Base-by-base conservation (phyloP, 768 basidiomycete species). In the Boletus coccyginus region DNA sequence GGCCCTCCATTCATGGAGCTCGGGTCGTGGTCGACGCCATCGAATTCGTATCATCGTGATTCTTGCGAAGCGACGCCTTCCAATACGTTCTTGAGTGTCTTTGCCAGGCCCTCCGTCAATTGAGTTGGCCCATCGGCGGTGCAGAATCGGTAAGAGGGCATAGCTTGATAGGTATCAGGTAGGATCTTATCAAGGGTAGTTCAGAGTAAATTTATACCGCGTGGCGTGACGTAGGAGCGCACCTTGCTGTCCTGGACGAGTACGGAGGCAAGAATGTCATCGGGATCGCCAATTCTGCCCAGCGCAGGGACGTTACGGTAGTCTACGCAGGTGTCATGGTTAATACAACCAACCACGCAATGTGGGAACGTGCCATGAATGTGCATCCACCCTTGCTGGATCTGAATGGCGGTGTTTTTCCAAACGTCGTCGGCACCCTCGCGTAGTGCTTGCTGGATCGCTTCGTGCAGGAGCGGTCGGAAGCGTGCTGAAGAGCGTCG, bases 361-460 rank as follows among this genome's bases (percentile, higher is more conserved):
- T 33, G 13, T 24, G 5, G 40, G 32, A 21, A 45, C 75, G 49
- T 43, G 80, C 80, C 81, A 43, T 91, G 82, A 45, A 93, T 85
- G 66, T 93, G 91, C 87, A 93, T 88, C 91, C 91, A 93, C n/a
- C 91, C 91, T 19, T 82, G 70, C 57, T 81, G 81, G 3, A 84
- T 71, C 63, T 89, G 88, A 32, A 79, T 68, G 11, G 90, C 91
- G 7, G 79, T 81, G 53, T 84, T 84, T 6, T 65, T 78, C 75
- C 85, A 85, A 3, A 88, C 73, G 3, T 88, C 85, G 61, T 93
- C 91, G 1, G 78, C 74, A 11, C 77, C 78, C 44, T 88, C 81
- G 19, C 62, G 64, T 7, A 92, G 73, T 19, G 78, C 84, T 27
- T 74, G 70, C 48, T 78, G 76, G 16, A 92, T 74, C 11, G 81